Evolutionary conservation across 495 filamentous ascomycete genomes (phyloP), one percentile per base, ranked within the genome.

Genomic region (Tuber indicum): DNA sequence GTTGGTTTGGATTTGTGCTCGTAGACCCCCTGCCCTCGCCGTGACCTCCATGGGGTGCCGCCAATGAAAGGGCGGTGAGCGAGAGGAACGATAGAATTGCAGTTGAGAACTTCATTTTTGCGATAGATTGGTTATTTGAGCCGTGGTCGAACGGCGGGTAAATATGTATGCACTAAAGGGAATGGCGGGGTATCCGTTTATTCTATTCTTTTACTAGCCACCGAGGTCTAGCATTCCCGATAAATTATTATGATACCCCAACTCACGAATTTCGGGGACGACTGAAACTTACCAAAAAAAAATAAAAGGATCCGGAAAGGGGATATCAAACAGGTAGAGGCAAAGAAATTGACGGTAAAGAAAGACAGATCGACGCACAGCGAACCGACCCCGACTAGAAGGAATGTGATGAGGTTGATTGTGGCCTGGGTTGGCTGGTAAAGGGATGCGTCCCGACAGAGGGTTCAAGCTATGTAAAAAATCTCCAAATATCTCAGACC

Each of bases 81-180:
- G 78, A 80, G 39, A 80, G 77, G 0, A 73, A 41, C 16, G 78
- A 76, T 46, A 80, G 71, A 3, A 75, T 39, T 26, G 75, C 23
- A 4, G 49, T 73, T n/a, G 77, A 71, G 71, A 80, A 80, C 72
- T 76, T 80, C 78, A 80, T 80, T 36, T 32, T 66, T 32, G 26
- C 26, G 32, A 19, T 17, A 19, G 26, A 66, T 66, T 32, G 12
- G 26, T 36, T 36, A 36, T 36, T 19, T 8, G 26, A 14, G 26
- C 26, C 58, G 58, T 66, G 58, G 26, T 66, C 26, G 26, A 36
- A 66, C 2, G 26, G 58, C n/a, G 36, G 26, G 26, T 66, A 66
- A 26, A 66, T 66, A 66, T 66, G 26, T 66, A 4, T 66, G 14
- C 14, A 19, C 26, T 19, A 66, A 66, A 66, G 32, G 17, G 58